Conservation (phyloP, 2,329 filamentous ascomycete genomes). For the Sporothrix schenckii region DNA sequence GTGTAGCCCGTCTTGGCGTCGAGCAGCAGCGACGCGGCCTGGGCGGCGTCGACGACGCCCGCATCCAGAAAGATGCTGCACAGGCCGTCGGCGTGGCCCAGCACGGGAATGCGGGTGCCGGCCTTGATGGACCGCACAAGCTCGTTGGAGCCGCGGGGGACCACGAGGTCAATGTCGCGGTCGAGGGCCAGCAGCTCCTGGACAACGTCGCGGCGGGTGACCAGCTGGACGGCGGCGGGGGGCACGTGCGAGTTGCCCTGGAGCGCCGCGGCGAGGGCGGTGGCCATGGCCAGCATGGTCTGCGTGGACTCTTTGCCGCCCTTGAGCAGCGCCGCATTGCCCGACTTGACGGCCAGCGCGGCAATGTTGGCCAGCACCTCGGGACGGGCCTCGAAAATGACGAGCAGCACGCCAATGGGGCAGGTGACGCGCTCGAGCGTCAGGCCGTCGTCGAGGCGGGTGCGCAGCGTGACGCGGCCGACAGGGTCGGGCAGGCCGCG, state of each 20-base stretch:
- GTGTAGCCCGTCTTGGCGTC: slow-evolving; percentile 95
- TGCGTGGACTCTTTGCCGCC: slow-evolving; percentile 94
- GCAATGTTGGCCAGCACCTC: slow-evolving; percentile 99
- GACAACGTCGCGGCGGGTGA: slow-evolving; percentile 89
- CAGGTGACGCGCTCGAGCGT: slow-evolving; percentile 85
- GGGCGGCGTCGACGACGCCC: slow-evolving; percentile 62
- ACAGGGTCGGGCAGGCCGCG: slow-evolving; percentile 83
- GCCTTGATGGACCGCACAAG: slow-evolving; percentile 88
- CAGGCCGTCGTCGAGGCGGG: slow-evolving; percentile 82
- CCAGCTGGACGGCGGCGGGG: slow-evolving; percentile 85
- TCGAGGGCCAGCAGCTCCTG: slow-evolving; percentile 85
- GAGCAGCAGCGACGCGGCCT: slow-evolving; percentile 75
- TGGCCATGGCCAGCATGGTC: slow-evolving; percentile 90
- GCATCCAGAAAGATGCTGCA: slow-evolving; percentile 84
- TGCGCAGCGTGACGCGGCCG: slow-evolving; percentile 80
- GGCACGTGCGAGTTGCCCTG: slow-evolving; percentile 79
- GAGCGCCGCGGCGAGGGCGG: slow-evolving; percentile 81
- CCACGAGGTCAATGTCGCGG: slow-evolving; percentile 88
- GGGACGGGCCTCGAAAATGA: slow-evolving; percentile 96
- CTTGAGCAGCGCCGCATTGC: slow-evolving; percentile 95
- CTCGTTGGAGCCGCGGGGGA: slow-evolving; percentile 88
- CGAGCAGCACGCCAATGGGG: slow-evolving; percentile 94
- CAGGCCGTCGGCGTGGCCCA: slow-evolving; percentile 93
- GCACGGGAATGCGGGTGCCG: slow-evolving; percentile 89
- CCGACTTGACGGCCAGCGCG: slow-evolving; percentile 92